phyloP scores from a whole-genome alignment of 441 rosid species.

The Pelargonium fulgidum region DNA sequence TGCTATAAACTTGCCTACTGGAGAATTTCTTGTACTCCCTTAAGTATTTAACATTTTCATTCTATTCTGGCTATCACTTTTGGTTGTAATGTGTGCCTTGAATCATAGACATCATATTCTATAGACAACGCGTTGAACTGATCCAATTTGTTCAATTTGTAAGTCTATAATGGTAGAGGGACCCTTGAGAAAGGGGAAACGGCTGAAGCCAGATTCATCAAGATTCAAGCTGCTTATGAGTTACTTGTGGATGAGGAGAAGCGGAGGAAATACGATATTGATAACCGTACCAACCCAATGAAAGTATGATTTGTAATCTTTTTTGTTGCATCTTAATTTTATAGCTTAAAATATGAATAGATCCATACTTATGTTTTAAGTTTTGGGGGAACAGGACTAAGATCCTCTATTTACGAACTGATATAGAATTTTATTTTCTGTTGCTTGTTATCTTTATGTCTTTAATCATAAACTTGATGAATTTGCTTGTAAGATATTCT shows the following conservation, averaged over 20 bases:
- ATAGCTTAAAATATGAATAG: not conserved
- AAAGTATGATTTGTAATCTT: constrained; percentile 41
- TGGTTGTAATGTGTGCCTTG: not conserved
- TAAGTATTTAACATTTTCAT: not conserved
- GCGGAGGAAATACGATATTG: constrained; percentile 66
- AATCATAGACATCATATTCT: not conserved
- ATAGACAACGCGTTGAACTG: constrained; percentile 12
- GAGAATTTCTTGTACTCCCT: not conserved
- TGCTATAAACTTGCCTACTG: not conserved
- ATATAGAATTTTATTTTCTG: not conserved
- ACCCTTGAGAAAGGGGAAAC: constrained; percentile 91
- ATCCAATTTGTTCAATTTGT: constrained; percentile 22
- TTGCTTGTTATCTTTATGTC: not conserved
- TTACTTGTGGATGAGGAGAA: constrained; percentile 74
- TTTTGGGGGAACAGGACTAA: not conserved
- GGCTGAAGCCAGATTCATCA: constrained; percentile 90
- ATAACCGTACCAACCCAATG: constrained; percentile 81
- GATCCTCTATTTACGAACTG: not conserved
- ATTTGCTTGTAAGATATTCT: not conserved
- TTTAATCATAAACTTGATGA: not conserved
- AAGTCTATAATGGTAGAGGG: constrained; percentile 92
- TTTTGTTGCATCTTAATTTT: not conserved
- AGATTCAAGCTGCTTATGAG: constrained; percentile 98
- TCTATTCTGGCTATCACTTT: not conserved
- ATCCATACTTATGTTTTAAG: not conserved